These are phyloP conservation scores for Nidularia pulvinata DNA, from an alignment of 768 basidiomycete species.

Conservation along the genomic window DNA sequence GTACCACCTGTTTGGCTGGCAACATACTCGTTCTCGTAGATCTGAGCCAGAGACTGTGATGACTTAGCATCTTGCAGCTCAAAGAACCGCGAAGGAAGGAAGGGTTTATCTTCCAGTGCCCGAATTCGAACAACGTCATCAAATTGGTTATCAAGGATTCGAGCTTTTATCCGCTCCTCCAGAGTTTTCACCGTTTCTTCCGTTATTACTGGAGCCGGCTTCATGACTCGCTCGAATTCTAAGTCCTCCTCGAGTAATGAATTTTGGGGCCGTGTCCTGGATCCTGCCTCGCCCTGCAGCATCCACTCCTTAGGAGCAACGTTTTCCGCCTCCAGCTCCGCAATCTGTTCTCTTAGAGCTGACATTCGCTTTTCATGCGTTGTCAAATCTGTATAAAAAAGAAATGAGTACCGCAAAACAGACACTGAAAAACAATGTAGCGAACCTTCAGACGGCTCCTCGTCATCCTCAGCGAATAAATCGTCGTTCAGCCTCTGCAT, in stretches of 20 bases:
- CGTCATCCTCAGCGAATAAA: slow-evolving; percentile 76
- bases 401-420: slow-evolving; percentile 3
- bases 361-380: slow-evolving; percentile 81
- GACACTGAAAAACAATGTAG: slow-evolving; percentile 6
- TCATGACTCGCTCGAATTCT: slow-evolving; percentile 91
- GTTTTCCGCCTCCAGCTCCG: slow-evolving; percentile 82
- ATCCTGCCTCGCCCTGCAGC: slow-evolving; percentile 86
- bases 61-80: slow-evolving; percentile 92
- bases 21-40: slow-evolving; percentile 93
- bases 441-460: slow-evolving; percentile 25
- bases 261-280: slow-evolving; percentile 85
- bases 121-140: slow-evolving; percentile 92
- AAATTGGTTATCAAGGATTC: slow-evolving; percentile 84
- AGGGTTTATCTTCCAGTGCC: slow-evolving; percentile 79
- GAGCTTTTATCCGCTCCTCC: slow-evolving; percentile 89
- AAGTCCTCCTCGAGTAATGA: slow-evolving; percentile 92
- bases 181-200: slow-evolving; percentile 81
- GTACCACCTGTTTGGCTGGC: slow-evolving; percentile 59
- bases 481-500: slow-evolving; percentile 78
- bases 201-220: slow-evolving; percentile 86
- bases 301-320: slow-evolving; percentile 91
- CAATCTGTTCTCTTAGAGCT: slow-evolving; percentile 76
- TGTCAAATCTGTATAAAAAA: slow-evolving; percentile 52
- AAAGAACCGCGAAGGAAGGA: slow-evolving; percentile 86
- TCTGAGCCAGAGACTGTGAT: slow-evolving; percentile 87